Percentiles rank a stretch among this genome's conserved stretches.
Conservation (phyloP, 345 rosid genomes). For the Ceriops tagal region DNA sequence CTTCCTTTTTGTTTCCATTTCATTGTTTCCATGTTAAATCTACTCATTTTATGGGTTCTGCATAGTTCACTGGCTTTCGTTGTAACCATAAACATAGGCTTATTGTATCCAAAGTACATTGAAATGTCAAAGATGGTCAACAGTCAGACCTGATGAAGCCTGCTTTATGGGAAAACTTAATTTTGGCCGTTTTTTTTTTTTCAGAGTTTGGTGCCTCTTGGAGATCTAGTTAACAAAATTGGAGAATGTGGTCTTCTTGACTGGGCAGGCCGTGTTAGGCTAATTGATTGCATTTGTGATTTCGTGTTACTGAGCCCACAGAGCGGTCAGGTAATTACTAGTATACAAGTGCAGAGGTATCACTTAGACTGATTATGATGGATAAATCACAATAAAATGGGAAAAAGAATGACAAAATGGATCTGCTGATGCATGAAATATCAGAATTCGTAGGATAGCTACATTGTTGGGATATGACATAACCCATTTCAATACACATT, state of each 20-base stretch:
- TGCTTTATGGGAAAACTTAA: no score
- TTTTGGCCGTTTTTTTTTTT: slow-evolving; percentile 5
- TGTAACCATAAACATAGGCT: no score
- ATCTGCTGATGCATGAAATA: not conserved
- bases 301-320: slow-evolving; percentile 65
- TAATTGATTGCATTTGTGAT: slow-evolving; percentile 69
- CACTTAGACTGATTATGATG: not conserved
- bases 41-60: no score
- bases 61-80: no score
- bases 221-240: slow-evolving; percentile 57
- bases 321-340: slow-evolving; percentile 67
- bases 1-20: no score
- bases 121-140: no score
- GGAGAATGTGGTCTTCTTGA: slow-evolving; percentile 73
- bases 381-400: not conserved
- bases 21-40: no score
- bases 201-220: slow-evolving; percentile 60
- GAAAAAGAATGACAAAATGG: not conserved
- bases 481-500: not conserved
- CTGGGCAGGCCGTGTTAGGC: slow-evolving; percentile 79
- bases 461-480: slow-evolving; percentile 1
- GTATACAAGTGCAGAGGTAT: not conserved
- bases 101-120: no score
- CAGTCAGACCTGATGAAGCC: no score
- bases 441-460: not conserved